Conservation (phyloP, 1,284 basidiomycete genomes). For the Wolfiporia cocos region DNA sequence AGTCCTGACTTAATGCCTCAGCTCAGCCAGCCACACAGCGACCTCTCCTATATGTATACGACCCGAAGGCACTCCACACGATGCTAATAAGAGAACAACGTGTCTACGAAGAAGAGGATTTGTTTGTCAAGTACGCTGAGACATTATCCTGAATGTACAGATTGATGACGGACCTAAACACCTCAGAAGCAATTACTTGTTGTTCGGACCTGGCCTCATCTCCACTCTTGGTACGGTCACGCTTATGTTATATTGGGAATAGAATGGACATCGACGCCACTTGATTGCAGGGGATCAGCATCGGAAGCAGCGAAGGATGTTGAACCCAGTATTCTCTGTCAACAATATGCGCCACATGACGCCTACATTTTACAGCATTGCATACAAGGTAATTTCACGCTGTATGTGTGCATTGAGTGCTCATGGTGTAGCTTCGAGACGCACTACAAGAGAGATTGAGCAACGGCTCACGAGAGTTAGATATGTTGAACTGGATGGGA, state of each 20-base stretch:
- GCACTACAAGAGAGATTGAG: constrained; percentile 12
- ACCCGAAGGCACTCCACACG: constrained; percentile 5
- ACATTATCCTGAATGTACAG: background rate
- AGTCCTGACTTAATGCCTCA: background rate
- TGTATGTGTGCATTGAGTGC: background rate
- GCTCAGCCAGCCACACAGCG: background rate
- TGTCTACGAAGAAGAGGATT: constrained; percentile 3
- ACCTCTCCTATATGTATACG: constrained; percentile 5
- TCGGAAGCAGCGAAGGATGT: constrained; percentile 20
- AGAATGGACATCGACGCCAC: background rate
- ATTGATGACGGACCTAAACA: too few species aligned
- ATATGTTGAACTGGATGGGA: constrained; percentile 28
- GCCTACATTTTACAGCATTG: constrained; percentile 17
- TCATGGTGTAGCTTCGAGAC: constrained; percentile 13
- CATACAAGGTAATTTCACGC: background rate
- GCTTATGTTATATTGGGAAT: background rate
- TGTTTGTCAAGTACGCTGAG: constrained; percentile 2
- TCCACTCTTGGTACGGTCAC: background rate
- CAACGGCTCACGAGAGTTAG: constrained; percentile 19
- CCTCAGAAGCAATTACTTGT: background rate
- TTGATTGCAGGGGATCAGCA: constrained; percentile 17
- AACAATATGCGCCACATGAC: constrained; percentile 19
- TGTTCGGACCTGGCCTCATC: constrained; percentile 5
- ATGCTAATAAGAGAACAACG: constrained; percentile 2
- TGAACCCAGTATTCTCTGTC: constrained; percentile 21